These are phyloP conservation scores for Neophaeococcomyces aloes DNA, from an alignment of 2,329 filamentous ascomycete species.

Conservation along the genomic window DNA sequence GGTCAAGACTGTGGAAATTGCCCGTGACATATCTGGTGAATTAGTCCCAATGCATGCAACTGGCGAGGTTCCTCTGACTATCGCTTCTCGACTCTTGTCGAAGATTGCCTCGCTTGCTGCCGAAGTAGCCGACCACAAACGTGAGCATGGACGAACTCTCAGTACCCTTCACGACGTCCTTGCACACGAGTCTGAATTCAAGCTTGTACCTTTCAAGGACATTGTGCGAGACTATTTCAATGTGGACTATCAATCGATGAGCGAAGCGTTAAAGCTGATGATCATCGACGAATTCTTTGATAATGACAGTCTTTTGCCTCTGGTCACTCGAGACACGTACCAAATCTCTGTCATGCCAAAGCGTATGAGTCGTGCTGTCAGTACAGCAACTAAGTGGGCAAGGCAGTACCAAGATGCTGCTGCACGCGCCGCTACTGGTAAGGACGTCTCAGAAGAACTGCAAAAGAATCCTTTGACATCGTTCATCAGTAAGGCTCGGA, in stretches of 20 bases:
- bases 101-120: neutral
- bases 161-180: conserved; percentile 31
- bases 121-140: conserved; percentile 1
- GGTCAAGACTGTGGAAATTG: conserved; percentile 9
- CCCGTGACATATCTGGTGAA: neutral
- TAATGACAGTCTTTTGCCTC: conserved; percentile 27
- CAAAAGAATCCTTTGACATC: conserved; percentile 30
- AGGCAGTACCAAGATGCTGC: conserved; percentile 45
- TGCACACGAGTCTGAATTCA: conserved; percentile 28
- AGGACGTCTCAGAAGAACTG: conserved; percentile 18
- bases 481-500: conserved; percentile 37
- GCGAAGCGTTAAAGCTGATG: neutral
- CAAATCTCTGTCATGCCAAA: conserved; percentile 38
- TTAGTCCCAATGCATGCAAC: neutral
- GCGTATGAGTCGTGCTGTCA: conserved; percentile 37
- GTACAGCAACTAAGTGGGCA: conserved; percentile 46
- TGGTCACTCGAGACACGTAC: conserved; percentile 21
- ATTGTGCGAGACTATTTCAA: conserved; percentile 28
- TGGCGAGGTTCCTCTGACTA: conserved; percentile 1
- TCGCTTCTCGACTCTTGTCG: neutral
- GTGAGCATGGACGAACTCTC: conserved; percentile 17
- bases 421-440: conserved; percentile 26
- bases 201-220: conserved; percentile 28
- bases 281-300: conserved; percentile 9
- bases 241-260: conserved; percentile 22